Base-by-base conservation (phyloP, 768 basidiomycete genomes). In the Coprinopsis marcescibilis region DNA sequence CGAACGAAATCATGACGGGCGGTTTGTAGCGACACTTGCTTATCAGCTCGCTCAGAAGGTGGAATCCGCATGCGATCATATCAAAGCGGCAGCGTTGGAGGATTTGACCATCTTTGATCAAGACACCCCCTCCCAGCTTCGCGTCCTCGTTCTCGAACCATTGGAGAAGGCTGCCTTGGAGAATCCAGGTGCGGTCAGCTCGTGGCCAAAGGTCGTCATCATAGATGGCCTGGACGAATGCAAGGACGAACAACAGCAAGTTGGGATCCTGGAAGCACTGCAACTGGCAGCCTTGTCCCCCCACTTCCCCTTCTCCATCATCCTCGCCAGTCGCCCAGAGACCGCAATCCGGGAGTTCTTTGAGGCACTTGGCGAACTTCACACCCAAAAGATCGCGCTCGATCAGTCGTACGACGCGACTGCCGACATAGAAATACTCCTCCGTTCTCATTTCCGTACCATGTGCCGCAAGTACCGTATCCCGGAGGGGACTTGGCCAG, bases 141-240 rank as follows among this genome's bases (percentile, higher is more conserved):
- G 29, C n/a, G 17, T 11, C 11, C 46, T 48, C 20, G 6, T 48
- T 29, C 17, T 48, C 10, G 26, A 23, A 6, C 29, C 29, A n/a
- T n/a, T n/a, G n/a, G n/a, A n/a, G n/a, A n/a, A n/a, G n/a, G n/a
- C n/a, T n/a, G 38, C 20, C 7, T 13, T 27, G 25, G 7, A 11
- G 20, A 13, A 12, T 12, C 13, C 13, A 36, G 35, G 15, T 12
- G 8, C 10, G 6, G 7, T 19, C 35, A 17, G 20, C 10, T 12
- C 23, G 19, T 36, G 36, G 21, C 46, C 45, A 6, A 37, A 27
- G 13, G 20, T 39, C 12, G 32, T 48, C 37, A 30, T 53, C 8
- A 40, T 50, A 14, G 52, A 53, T 27, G 52, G 49, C 12, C 27
- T 53, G 2, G 52, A 53, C 34, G 52, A 50, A 21, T 50, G 49